Conservation (phyloP, 2,329 filamentous ascomycete genomes). For the Blumeria graminis region DNA sequence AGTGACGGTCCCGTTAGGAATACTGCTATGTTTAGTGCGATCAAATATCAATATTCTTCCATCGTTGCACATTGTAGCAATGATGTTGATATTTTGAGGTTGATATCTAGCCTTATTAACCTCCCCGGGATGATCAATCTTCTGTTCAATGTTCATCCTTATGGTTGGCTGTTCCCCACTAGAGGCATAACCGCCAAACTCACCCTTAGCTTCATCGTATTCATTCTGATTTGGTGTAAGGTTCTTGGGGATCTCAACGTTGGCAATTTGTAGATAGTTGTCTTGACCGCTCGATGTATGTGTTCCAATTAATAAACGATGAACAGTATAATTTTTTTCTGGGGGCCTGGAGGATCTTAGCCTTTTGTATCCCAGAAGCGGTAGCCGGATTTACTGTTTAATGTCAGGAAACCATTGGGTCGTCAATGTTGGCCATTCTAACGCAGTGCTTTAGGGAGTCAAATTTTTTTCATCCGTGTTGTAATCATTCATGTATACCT, state of each 20-base stretch:
- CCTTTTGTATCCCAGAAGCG: not conserved
- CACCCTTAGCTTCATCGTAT: constrained; percentile 76
- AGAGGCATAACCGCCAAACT: constrained; percentile 78
- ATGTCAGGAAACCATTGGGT: constrained; percentile 97
- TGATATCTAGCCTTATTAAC: constrained; percentile 98
- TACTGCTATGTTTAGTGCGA: constrained; percentile 71
- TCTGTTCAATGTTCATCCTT: constrained; percentile 81
- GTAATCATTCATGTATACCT: constrained; percentile 25
- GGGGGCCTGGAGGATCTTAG: constrained; percentile 27
- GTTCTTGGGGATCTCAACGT: constrained; percentile 74
- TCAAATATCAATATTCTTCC: constrained; percentile 83
- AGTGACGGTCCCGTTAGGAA: constrained; percentile 49
- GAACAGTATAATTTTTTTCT: constrained; percentile 66
- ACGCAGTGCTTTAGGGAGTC: constrained; percentile 38
- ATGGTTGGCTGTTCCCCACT: constrained; percentile 46
- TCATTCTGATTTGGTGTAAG: constrained; percentile 50
- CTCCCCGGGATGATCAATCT: constrained; percentile 87
- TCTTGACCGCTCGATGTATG: constrained; percentile 69
- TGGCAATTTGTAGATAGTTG: constrained; percentile 87
- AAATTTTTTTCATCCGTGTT: not conserved
- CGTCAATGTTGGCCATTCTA: constrained; percentile 93
- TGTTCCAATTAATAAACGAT: constrained; percentile 79
- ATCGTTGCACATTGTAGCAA: constrained; percentile 78
- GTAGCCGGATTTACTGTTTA: constrained; percentile 32
- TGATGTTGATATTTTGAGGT: constrained; percentile 89